phyloP scores from a whole-genome alignment of 345 rosid species.

The Pugionium dolabratum region DNA sequence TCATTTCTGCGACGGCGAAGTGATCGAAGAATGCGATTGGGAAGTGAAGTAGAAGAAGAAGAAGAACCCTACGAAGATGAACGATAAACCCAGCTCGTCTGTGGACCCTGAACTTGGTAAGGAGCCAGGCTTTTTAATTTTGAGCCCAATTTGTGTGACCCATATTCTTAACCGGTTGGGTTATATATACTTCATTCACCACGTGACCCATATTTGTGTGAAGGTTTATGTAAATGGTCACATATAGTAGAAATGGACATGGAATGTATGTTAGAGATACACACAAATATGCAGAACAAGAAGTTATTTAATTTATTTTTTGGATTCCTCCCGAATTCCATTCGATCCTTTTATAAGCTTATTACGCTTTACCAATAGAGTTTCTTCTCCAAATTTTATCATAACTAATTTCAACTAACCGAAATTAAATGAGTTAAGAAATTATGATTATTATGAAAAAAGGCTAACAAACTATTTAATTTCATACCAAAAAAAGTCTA shows the following conservation, averaged over 20 bases:
- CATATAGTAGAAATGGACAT: no score
- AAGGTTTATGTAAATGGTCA: no score
- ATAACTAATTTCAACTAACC: not conserved
- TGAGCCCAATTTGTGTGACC: slow-evolving; percentile 9
- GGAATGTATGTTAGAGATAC: no score
- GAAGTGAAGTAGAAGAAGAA: not conserved
- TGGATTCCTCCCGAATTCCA: no score
- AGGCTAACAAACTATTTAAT: no score
- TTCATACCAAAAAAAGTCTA: not conserved
- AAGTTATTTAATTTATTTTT: no score
- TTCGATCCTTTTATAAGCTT: no score
- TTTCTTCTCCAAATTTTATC: no score
- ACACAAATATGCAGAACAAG: no score
- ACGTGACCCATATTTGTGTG: no score
- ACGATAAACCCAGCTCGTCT: slow-evolving; percentile 26
- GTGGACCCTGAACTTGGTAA: not conserved
- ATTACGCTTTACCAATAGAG: no score
- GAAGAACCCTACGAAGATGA: slow-evolving; percentile 18
- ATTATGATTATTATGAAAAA: not conserved
- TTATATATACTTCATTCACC: no score
- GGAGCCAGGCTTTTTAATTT: not conserved
- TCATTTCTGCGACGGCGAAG: slow-evolving; percentile 48
- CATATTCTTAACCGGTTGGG: not conserved
- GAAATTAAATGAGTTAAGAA: not conserved
- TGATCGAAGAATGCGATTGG: not conserved